Conservation (phyloP, 352 stramenopile genomes). For the Pythium graminicola region DNA sequence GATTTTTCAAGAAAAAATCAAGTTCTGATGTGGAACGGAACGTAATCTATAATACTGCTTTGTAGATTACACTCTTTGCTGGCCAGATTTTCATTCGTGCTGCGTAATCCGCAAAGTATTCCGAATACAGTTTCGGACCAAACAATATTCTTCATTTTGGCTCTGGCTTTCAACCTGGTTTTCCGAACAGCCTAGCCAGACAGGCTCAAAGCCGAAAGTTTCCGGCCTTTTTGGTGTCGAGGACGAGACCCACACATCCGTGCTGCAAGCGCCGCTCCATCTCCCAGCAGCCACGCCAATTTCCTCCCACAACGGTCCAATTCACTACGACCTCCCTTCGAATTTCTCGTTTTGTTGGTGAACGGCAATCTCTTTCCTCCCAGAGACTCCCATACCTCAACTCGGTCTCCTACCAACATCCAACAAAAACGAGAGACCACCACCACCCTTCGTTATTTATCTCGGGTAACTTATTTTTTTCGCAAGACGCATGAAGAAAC, state of each 20-base stretch:
- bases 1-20: too few species aligned
- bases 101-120: conserved; percentile 9
- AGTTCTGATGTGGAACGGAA: too few species aligned
- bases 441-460: conserved; percentile 9
- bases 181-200: conserved; percentile 4
- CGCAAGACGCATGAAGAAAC: conserved; percentile 18
- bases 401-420: neutral
- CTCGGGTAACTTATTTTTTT: neutral
- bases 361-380: neutral
- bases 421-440: too few species aligned
- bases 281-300: neutral
- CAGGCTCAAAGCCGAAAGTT: conserved; percentile 14
- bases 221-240: conserved; percentile 21
- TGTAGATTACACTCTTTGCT: conserved; percentile 9
- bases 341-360: neutral
- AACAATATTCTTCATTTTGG: conserved; percentile 11
- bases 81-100: neutral
- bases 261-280: neutral
- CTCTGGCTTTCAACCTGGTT: conserved; percentile 14
- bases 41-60: too few species aligned
- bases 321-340: neutral
- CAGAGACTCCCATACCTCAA: neutral
- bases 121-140: conserved; percentile 13
- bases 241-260: conserved; percentile 8
- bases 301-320: neutral